Base-by-base conservation (phyloP, 805 yeast genomes). In the Pichia manshurica region DNA sequence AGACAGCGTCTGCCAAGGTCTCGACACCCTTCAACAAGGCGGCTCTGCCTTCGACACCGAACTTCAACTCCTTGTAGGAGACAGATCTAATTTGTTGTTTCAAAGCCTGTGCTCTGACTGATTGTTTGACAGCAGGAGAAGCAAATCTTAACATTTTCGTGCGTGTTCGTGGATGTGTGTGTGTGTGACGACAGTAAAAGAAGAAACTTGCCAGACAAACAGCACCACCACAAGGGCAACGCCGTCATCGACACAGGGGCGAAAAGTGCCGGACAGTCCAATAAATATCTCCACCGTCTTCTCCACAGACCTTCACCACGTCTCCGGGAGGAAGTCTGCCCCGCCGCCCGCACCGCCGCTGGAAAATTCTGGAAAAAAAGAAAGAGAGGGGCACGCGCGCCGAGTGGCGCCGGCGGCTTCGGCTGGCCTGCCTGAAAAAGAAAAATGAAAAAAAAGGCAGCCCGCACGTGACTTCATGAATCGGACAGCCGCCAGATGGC, bases 11-110 rank as follows among this genome's bases (percentile, higher is more conserved):
- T 44, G 97, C 97, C 58, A 91, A 79, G 45, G 88, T 83, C 64
- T 89, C 93, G 48, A 95, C 98, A 71, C 99, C 99, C 64, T 79
- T 85, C 58, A 93, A 73, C 17, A 91, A 73, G 37, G 98, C 88
- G 43, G 97, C 96, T 70, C 99, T 82, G 58, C 96, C 98, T 66
- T 90, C 96, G 53, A 91, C 96, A 52, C 98, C 97, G 65, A 93
- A 93, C 72, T 86, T 88, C 65, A 91, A 78, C 67, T 91, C 97
- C 73, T 93, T 93, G 80, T 90, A 96, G 58, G 82, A 71, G 58
- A 71, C 69, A 58, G 64, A 57, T 67, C 82, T 79, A 20, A 45
- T 21, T 45, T 46, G 49, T 41, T 41, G 45, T 13, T 12, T 5
- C 28, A 37, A 20, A 52, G 71, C 72, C 54, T 75, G 64, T 23